A percentile compares a stretch with the other conserved stretches of the same genome.
Conservation (phyloP, 805 yeast species). For the Komagataella populi region DNA sequence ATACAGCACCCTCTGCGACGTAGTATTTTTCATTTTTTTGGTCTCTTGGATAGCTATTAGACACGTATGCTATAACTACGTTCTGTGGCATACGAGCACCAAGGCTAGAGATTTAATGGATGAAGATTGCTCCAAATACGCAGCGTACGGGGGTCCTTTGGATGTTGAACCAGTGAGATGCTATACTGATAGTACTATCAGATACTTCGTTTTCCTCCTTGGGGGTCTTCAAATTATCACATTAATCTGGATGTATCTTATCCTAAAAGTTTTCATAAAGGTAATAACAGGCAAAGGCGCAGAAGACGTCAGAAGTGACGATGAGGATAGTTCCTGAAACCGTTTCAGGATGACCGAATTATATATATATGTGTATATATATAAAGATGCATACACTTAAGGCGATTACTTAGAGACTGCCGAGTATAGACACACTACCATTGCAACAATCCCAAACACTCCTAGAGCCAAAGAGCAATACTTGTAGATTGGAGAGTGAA, state of each 20-base stretch:
- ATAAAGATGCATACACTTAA: neutral
- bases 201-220: constrained; percentile 39
- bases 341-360: neutral
- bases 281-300: constrained; percentile 66
- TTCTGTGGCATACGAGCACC: constrained; percentile 44
- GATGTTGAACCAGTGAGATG: constrained; percentile 24
- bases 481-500: constrained; percentile 3
- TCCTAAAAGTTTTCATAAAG: constrained; percentile 52
- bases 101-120: constrained; percentile 33
- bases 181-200: constrained; percentile 31
- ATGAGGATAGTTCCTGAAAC: constrained; percentile 31
- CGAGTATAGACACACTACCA: constrained; percentile 39
- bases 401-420: constrained; percentile 23
- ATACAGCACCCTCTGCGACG: constrained; percentile 44
- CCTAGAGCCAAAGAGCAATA: constrained; percentile 23
- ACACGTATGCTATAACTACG: constrained; percentile 61
- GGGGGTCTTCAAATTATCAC: constrained; percentile 55
- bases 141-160: constrained; percentile 1
- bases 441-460: constrained; percentile 40
- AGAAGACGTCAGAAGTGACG: constrained; percentile 79
- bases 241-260: constrained; percentile 63
- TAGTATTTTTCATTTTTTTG: constrained; percentile 53
- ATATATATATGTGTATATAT: neutral
- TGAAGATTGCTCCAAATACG: constrained; percentile 22
- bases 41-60: constrained; percentile 57